phyloP scores from a whole-genome alignment of 192 early-diverging fungal genomes.

The Radiomyces spectabilis region DNA sequence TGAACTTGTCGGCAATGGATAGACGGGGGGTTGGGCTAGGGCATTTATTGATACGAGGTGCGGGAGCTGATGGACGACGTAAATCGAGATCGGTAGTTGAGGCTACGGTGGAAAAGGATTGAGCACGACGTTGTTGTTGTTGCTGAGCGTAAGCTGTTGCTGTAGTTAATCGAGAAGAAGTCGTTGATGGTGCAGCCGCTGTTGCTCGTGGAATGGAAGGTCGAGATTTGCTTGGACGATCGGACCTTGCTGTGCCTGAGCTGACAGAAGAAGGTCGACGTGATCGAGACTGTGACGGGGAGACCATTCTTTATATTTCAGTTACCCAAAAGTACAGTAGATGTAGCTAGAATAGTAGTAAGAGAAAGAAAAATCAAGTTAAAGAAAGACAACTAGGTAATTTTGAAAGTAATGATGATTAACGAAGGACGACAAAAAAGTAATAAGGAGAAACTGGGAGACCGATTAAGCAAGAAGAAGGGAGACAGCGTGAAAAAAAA shows the following conservation, averaged over 20 bases:
- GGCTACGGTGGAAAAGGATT: not conserved
- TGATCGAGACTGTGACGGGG: not conserved
- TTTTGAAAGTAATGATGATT: no score
- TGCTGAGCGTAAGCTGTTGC: no score
- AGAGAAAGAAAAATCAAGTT: no score
- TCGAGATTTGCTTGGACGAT: not conserved
- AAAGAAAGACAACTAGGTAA: no score
- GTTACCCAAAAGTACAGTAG: no score
- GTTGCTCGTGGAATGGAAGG: not conserved
- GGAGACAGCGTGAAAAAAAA: not conserved
- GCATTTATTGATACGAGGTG: not conserved
- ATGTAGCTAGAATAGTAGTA: no score
- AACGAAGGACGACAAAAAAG: not conserved
- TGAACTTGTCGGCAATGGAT: conserved; percentile 22
- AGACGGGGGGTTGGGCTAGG: conserved; percentile 9
- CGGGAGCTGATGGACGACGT: not conserved
- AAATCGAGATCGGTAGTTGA: not conserved
- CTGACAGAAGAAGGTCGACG: not conserved
- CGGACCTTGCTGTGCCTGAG: not conserved
- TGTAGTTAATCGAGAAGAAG: no score
- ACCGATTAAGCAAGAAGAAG: not conserved
- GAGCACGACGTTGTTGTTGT: not conserved
- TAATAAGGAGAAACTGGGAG: not conserved
- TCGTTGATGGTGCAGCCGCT: not conserved
- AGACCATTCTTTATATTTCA: no score